Percentiles rank a stretch among this genome's conserved stretches.
Conservation (phyloP, 768 basidiomycete genomes). For the Roridomyces roridus region DNA sequence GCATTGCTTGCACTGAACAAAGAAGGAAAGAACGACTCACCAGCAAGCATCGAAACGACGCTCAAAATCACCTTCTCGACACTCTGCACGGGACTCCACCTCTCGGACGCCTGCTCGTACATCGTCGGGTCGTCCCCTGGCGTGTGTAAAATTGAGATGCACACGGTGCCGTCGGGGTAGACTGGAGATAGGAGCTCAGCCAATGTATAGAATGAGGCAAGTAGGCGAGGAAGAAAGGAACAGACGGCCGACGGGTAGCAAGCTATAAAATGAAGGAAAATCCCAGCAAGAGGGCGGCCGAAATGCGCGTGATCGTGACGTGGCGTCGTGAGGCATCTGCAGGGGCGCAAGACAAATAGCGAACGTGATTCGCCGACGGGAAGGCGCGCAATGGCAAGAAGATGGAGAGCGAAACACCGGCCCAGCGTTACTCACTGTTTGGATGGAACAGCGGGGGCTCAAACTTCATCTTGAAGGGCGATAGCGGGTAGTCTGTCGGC, state of each 20-base stretch:
- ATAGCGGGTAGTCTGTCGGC: slow-evolving; percentile 95
- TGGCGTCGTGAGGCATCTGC: too few species aligned
- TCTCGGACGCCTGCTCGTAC: slow-evolving; percentile 94
- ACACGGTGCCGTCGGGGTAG: slow-evolving; percentile 95
- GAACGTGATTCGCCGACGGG: too few species aligned
- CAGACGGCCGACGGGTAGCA: too few species aligned
- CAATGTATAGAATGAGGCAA: background rate
- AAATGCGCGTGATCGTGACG: too few species aligned
- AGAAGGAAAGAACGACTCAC: slow-evolving; percentile 45
- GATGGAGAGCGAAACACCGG: background rate
- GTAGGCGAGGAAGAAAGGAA: background rate
- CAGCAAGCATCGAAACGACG: slow-evolving; percentile 97
- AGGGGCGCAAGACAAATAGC: too few species aligned
- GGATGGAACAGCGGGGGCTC: slow-evolving; percentile 98
- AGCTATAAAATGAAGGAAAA: too few species aligned
- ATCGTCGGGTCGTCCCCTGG: slow-evolving; percentile 91
- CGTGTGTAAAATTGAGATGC: slow-evolving; percentile 97
- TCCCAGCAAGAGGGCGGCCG: too few species aligned
- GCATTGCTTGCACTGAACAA: slow-evolving; percentile 1
- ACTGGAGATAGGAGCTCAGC: too few species aligned
- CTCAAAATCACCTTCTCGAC: slow-evolving; percentile 97
- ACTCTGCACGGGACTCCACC: slow-evolving; percentile 99
- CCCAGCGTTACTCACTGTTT: slow-evolving; percentile 72
- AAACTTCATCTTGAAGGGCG: slow-evolving; percentile 99
- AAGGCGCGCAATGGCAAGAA: background rate